Evolutionary conservation across 2,329 filamentous ascomycete genomes (phyloP), one percentile per base, ranked within the genome.

Genomic region (Corinectria fuckeliana): DNA sequence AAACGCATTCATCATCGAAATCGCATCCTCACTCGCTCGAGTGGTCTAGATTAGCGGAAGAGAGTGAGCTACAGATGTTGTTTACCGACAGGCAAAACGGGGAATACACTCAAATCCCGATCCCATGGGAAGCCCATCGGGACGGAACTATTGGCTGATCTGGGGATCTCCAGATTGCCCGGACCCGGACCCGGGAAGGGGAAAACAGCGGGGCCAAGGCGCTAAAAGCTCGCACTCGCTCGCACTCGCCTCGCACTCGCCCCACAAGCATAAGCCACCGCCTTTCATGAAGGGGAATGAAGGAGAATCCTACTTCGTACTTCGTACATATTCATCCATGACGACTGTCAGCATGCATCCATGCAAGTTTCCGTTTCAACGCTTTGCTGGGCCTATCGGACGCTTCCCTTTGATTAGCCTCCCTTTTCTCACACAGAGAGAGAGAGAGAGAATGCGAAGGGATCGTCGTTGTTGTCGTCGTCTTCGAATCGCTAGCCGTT

Each of bases 141-240:
- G 36, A 39, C 16, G 6, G 9, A 20, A 5, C n/a, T 5, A 39
- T 39, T 39, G 36, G 36, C 36, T 20, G 36, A 20, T 39, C 16
- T 11, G 16, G 39, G 39, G 50, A 55, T 55, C 51, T 55, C 16
- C 32, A 55, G 51, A 55, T 55, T 47, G 42, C 28, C 51, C 51
- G 42, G 34, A 16, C 51, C 41, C 39, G 39, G 23, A n/a, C n/a
- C n/a, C n/a, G n/a, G n/a, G n/a, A n/a, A 51, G 42, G 26, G 21
- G n/a, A 54, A 54, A 47, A 38, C n/a, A 26, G n/a, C 25, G 26
- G 26, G 45, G 20, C 26, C 28, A 21, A n/a, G 34, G 32, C 55
- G 48, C 55, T 57, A 57, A 57, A n/a, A 57, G 48, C 55, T 57
- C 55, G 55, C 55, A 57, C 41, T 57, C 55, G 55, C 26, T 50